Conservation (phyloP, 2,329 filamentous ascomycete species). For the Helicocarpus griseus region DNA sequence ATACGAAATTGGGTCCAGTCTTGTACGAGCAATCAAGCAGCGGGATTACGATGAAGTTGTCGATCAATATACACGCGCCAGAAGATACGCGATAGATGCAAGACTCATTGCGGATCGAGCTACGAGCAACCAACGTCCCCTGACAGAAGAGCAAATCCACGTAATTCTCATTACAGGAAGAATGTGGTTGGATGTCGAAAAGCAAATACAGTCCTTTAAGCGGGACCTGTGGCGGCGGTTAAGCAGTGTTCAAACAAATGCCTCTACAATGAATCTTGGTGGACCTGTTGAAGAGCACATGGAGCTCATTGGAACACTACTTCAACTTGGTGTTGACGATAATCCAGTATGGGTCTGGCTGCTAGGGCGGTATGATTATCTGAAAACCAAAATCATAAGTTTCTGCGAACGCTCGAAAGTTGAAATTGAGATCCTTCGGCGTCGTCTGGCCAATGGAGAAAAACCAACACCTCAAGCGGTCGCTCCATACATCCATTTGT, state of each 20-base stretch:
- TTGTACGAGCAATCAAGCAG: slow-evolving; percentile 78
- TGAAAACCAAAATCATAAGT: slow-evolving; percentile 73
- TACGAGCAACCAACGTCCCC: slow-evolving; percentile 40
- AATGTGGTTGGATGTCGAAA: slow-evolving; percentile 91
- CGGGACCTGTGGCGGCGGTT: slow-evolving; percentile 79
- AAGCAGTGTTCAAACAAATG: slow-evolving; percentile 54
- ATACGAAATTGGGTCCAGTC: slow-evolving; percentile 66
- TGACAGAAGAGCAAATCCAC: slow-evolving; percentile 72
- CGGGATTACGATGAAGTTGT: slow-evolving; percentile 83
- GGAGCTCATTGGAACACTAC: slow-evolving; percentile 75
- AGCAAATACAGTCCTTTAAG: slow-evolving; percentile 80
- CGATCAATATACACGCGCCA: slow-evolving; percentile 77
- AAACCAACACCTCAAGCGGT: slow-evolving; percentile 60
- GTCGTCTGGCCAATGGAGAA: slow-evolving; percentile 65
- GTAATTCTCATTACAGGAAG: slow-evolving; percentile 78
- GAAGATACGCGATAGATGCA: slow-evolving; percentile 70
- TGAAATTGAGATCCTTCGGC: slow-evolving; percentile 82
- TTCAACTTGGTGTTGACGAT: slow-evolving; percentile 91
- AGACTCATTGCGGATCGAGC: slow-evolving; percentile 55
- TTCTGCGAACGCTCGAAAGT: slow-evolving; percentile 79
- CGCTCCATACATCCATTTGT: slow-evolving; percentile 65
- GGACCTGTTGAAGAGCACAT: slow-evolving; percentile 69
- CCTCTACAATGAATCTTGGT: slow-evolving; percentile 40
- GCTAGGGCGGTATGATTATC: slow-evolving; percentile 74
- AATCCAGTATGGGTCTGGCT: slow-evolving; percentile 98